Evolutionary conservation across 2,329 filamentous ascomycete genomes (phyloP).

Genomic region (Herpotrichia juniperi): DNA sequence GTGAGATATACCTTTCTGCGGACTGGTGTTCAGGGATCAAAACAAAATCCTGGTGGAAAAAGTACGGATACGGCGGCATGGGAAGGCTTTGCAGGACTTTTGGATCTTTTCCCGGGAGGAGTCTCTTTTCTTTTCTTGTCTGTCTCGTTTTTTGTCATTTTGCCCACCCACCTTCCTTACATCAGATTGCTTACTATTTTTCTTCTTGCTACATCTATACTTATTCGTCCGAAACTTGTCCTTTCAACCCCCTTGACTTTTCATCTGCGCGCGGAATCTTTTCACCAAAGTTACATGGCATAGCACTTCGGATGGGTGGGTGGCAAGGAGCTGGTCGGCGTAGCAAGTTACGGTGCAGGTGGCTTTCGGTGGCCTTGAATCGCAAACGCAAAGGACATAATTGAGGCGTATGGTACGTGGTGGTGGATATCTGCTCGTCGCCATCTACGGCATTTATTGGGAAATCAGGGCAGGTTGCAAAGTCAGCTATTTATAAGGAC

Average conservation of each 20-base stretch:
- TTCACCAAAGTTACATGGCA: constrained; percentile 11
- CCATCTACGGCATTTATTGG: not conserved
- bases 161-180: constrained; percentile 4
- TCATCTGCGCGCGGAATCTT: constrained; percentile 1
- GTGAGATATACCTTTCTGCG: constrained; percentile 45
- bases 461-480: not conserved
- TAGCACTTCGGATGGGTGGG: constrained; percentile 14
- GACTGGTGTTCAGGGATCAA: constrained; percentile 40
- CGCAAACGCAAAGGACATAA: not conserved
- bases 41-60: constrained; percentile 39
- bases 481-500: no score
- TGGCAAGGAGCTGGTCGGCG: constrained; percentile 7
- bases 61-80: constrained; percentile 33
- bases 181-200: constrained; percentile 5
- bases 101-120: constrained; percentile 24
- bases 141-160: constrained; percentile 12
- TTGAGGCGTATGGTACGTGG: not conserved
- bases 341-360: not conserved
- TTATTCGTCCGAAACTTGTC: not conserved
- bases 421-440: not conserved
- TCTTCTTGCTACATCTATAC: constrained; percentile 5
- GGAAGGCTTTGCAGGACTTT: constrained; percentile 22
- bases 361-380: not conserved
- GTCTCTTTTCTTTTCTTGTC: constrained; percentile 12
- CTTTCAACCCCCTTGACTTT: constrained; percentile 4